These are phyloP conservation scores for Paratinospora sagittata DNA, from an alignment of 164 flowering plant species.

Conservation along the genomic window DNA sequence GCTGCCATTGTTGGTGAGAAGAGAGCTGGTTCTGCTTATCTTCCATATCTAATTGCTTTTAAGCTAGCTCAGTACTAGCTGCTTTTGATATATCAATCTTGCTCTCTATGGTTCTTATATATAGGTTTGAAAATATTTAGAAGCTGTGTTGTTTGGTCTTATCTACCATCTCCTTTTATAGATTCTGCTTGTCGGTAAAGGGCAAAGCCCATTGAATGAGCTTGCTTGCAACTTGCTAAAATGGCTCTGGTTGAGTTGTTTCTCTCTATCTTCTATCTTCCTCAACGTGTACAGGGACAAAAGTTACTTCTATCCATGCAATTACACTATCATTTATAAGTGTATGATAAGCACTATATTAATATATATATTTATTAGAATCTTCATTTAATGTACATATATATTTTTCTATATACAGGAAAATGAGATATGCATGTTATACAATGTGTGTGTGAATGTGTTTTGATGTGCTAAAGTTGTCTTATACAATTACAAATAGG, in stretches of 20 bases:
- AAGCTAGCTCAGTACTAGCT: too few relatives aligned
- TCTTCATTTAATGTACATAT: too few relatives aligned
- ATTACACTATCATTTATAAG: neutral
- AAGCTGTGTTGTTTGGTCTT: neutral
- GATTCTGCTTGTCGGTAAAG: neutral
- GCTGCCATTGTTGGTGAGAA: neutral
- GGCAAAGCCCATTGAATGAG: neutral
- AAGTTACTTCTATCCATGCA: neutral
- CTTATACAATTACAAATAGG: too few relatives aligned
- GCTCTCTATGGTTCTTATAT: too few relatives aligned
- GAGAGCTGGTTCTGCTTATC: too few relatives aligned
- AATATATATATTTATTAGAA: too few relatives aligned
- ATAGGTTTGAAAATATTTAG: too few relatives aligned
- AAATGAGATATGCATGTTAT: neutral
- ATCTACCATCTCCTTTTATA: neutral
- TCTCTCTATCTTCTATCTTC: neutral
- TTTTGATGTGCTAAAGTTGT: too few relatives aligned
- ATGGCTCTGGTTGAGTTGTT: neutral
- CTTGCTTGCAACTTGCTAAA: neutral
- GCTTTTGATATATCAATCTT: too few relatives aligned
- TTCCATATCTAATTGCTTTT: too few relatives aligned
- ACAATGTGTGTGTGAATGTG: neutral
- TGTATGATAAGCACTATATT: neutral
- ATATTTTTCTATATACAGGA: too few relatives aligned
- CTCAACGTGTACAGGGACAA: neutral